Percentiles rank a stretch among this genome's conserved stretches.
These are phyloP conservation scores for Pascua sp. DNA, from an alignment of 1,284 basidiomycete genomes.

Conservation along the genomic window DNA sequence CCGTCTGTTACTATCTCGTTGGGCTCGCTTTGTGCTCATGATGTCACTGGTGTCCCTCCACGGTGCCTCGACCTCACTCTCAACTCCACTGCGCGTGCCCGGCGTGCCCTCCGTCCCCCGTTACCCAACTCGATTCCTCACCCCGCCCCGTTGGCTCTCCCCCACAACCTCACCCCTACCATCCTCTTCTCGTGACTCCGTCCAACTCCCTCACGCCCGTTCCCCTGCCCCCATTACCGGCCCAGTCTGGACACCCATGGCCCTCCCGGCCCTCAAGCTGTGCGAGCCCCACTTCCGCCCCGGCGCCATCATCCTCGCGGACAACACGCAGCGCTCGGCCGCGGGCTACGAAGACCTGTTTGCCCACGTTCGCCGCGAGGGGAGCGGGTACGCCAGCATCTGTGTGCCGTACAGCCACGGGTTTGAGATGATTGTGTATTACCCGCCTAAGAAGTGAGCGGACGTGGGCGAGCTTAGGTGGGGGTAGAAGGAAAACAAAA, in stretches of 20 bases:
- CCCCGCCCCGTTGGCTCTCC: too few relatives aligned
- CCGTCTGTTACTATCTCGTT: too few relatives aligned
- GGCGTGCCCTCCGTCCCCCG: too few relatives aligned
- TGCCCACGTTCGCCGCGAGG: conserved; percentile 3
- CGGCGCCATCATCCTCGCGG: conserved; percentile 22
- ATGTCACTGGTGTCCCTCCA: too few relatives aligned
- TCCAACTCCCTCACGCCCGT: background rate
- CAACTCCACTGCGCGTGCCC: too few relatives aligned
- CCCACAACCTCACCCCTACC: too few relatives aligned
- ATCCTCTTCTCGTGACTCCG: background rate
- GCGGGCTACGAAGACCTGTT: conserved; percentile 25
- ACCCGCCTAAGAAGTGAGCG: too few relatives aligned
- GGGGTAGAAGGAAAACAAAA: too few relatives aligned
- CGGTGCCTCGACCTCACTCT: too few relatives aligned
- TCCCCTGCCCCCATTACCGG: background rate
- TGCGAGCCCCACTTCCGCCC: conserved; percentile 23
- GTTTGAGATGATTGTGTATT: conserved; percentile 25
- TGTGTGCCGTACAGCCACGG: conserved; percentile 28
- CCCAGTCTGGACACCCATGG: conserved; percentile 33
- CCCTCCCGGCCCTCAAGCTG: conserved; percentile 24
- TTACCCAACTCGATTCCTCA: too few relatives aligned
- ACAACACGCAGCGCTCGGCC: conserved; percentile 20
- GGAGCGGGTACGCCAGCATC: conserved; percentile 5
- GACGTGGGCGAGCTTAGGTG: too few relatives aligned
- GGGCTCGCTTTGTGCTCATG: too few relatives aligned